A percentile compares a stretch with the other conserved stretches of the same genome.
Evolutionary conservation across 139 green algal genomes (phyloP).

Genomic region (Tetradesmus lagerheimii): DNA sequence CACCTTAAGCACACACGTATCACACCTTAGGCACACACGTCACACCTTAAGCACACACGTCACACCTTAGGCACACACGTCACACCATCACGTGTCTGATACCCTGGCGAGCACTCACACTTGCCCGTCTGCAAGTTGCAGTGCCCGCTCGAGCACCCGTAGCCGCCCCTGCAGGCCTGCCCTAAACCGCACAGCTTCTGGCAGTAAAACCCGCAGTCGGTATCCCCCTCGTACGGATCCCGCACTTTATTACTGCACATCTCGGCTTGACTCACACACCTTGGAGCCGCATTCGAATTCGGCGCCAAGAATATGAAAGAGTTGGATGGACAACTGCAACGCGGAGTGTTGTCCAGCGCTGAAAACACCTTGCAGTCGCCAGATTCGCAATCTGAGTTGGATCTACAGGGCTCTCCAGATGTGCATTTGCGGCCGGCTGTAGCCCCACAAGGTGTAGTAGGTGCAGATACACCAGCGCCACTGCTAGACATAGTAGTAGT

Average conservation of each 20-base stretch:
- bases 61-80: not conserved
- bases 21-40: too few species aligned
- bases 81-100: not conserved
- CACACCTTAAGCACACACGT: too few species aligned
- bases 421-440: not conserved
- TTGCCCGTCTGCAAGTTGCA: not conserved
- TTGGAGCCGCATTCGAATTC: not conserved
- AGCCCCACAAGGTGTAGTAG: not conserved
- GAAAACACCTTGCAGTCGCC: not conserved
- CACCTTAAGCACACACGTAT: too few species aligned
- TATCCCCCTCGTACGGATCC: constrained; percentile 27
- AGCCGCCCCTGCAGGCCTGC: not conserved
- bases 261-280: not conserved
- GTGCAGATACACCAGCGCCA: not conserved
- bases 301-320: not conserved
- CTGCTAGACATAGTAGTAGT: not conserved
- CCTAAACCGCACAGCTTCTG: constrained; percentile 6
- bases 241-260: constrained; percentile 22
- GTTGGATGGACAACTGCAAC: not conserved
- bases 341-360: not conserved
- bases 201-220: constrained; percentile 36
- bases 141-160: not conserved
- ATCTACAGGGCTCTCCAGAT: not conserved
- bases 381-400: not conserved
- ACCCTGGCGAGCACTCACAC: constrained; percentile 3